Conservation (phyloP, 192 early-diverging fungal genomes). For the Umbelopsis sp. region DNA sequence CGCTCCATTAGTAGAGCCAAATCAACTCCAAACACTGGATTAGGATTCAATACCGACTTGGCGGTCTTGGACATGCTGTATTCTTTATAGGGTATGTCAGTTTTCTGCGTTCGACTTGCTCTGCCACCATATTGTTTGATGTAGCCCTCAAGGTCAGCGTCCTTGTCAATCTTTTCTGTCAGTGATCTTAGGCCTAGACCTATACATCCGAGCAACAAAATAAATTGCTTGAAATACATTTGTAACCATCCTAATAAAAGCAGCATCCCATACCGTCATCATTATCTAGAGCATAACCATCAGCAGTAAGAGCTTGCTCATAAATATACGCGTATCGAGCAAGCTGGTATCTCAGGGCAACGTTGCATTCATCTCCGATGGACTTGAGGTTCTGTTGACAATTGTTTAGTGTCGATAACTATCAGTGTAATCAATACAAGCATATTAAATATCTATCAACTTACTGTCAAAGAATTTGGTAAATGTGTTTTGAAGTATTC, state of each 20-base stretch:
- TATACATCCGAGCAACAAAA: not conserved
- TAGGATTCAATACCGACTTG: slow-evolving; percentile 64
- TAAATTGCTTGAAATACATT: not conserved
- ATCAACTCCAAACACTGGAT: slow-evolving; percentile 82
- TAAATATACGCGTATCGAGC: slow-evolving; percentile 80
- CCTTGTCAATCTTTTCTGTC: slow-evolving; percentile 63
- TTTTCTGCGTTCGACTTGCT: slow-evolving; percentile 26
- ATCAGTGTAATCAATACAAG: not conserved
- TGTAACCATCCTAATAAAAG: not conserved
- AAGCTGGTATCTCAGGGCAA: slow-evolving; percentile 77
- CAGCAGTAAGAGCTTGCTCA: slow-evolving; percentile 74
- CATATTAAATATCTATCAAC: not conserved
- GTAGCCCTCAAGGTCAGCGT: slow-evolving; percentile 53
- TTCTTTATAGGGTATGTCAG: slow-evolving; percentile 46
- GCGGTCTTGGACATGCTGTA: slow-evolving; percentile 53
- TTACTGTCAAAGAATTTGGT: slow-evolving; percentile 80
- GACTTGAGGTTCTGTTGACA: slow-evolving; percentile 55
- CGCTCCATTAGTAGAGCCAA: slow-evolving; percentile 70
- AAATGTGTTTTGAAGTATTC: slow-evolving; percentile 81
- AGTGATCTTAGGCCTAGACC: slow-evolving; percentile 45
- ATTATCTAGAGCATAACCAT: slow-evolving; percentile 64
- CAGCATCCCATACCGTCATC: slow-evolving; percentile 20
- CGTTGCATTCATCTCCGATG: slow-evolving; percentile 83
- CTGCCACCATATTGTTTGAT: slow-evolving; percentile 39
- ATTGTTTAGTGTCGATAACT: not conserved